Base-by-base conservation (phyloP, 1,139 yeast genomes). In the Geotrichum aggregatum region DNA sequence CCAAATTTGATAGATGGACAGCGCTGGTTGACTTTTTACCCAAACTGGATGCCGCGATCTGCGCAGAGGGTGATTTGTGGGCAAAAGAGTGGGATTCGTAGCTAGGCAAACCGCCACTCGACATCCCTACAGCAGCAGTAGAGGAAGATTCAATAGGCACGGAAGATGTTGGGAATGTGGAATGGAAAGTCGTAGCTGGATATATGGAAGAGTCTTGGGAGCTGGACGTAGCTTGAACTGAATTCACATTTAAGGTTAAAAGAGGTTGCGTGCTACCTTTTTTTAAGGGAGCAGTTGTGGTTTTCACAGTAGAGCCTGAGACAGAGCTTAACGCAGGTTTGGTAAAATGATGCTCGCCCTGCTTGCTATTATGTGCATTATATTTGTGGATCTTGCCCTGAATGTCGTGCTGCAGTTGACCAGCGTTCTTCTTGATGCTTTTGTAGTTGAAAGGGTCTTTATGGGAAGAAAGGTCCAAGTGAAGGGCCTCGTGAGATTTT, bases 311-410 rank as follows among this genome's bases (percentile, higher is more conserved):
- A 24, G 28, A 24, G 28, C 28, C 8, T 24, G 28, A 5, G 28
- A 24, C 5, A 24, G 28, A 24, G 28, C 21, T 18, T 3, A 11
- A n/a, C 8, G 43, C 43, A 26, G 43, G 8, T 24, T 5, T 24
- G 7, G 28, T 24, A 3, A 58, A 26, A 40, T 58, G 61, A 41
- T 59, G 63, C 34, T 53, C 51, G 50, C 59, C 60, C 52, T 61
- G 57, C 45, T 59, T 60, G 41, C 61, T 54, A 33, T 58, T 61
- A 43, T 59, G 63, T 14, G 39, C 24, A 34, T 42, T 46, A 21
- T 28, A 18, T 14, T n/a, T 31, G 33, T 14, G 30, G 38, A 18
- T 31, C 18, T 39, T 38, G 31, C 14, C 31, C 24, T 46, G 44
- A 18, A 43, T 31, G 26, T 43, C 19, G 31, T 43, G 36, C 5